phyloP scores from a whole-genome alignment of 768 basidiomycete species.

The Naganishia kalamii region DNA sequence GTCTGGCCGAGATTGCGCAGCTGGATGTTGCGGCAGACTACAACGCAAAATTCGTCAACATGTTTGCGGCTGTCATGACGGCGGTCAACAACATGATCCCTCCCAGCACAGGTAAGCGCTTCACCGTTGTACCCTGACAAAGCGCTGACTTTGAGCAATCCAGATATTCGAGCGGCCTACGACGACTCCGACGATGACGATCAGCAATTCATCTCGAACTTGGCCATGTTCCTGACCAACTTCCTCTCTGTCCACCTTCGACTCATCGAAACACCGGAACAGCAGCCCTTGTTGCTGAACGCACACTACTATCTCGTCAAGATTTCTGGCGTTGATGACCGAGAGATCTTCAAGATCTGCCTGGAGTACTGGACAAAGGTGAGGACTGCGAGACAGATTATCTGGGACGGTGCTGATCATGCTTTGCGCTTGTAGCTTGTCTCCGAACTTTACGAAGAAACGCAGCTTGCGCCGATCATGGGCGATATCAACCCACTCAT shows the following conservation, averaged over 20 bases:
- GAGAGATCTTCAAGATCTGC: conserved; percentile 99
- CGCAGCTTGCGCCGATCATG: conserved; percentile 73
- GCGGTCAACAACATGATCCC: conserved; percentile 95
- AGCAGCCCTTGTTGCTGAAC: conserved; percentile 88
- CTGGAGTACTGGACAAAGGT: conserved; percentile 74
- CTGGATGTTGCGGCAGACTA: conserved; percentile 94
- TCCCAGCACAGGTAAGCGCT: conserved; percentile 63
- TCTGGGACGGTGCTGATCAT: conserved; percentile 35
- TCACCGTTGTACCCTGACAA: neutral
- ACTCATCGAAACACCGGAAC: conserved; percentile 82
- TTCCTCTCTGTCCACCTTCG: conserved; percentile 90
- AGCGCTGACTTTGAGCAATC: conserved; percentile 2
- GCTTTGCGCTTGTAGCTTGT: conserved; percentile 58
- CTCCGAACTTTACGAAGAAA: conserved; percentile 92
- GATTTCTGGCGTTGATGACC: conserved; percentile 93
- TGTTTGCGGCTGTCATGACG: conserved; percentile 98
- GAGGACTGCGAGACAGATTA: neutral
- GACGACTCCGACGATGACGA: conserved; percentile 80
- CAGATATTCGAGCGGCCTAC: conserved; percentile 83
- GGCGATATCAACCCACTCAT: conserved; percentile 63
- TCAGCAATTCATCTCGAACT: conserved; percentile 93
- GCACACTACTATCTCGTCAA: conserved; percentile 98
- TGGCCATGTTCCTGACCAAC: conserved; percentile 94
- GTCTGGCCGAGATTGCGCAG: conserved; percentile 90
- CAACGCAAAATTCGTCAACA: conserved; percentile 92